phyloP scores from a whole-genome alignment of 2,329 filamentous ascomycete genomes.

The Escovopsis sp. region DNA sequence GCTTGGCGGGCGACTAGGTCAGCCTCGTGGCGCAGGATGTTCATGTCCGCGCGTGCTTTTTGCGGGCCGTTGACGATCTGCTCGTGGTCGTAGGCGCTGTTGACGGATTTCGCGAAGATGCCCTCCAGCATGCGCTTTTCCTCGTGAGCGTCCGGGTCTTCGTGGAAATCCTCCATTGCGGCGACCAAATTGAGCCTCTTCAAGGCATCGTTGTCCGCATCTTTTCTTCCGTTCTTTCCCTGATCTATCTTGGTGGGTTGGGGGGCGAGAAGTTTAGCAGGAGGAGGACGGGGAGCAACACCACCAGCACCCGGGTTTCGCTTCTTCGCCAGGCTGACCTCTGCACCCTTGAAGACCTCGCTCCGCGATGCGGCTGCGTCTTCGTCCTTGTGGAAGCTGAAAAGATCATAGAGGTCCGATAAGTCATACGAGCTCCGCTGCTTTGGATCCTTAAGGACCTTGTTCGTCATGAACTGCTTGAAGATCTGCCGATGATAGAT shows the following conservation, averaged over 20 bases:
- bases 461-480: constrained; percentile 95
- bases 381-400: constrained; percentile 48
- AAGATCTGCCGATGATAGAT: constrained; percentile 98
- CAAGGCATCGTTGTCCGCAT: constrained; percentile 27
- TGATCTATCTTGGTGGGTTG: no score
- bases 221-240: constrained; percentile 3
- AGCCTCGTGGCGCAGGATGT: constrained; percentile 69
- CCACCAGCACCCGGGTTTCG: no score
- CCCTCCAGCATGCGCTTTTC: constrained; percentile 74
- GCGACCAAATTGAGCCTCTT: constrained; percentile 43
- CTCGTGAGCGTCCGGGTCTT: constrained; percentile 34
- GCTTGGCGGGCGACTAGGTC: constrained; percentile 64
- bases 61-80: constrained; percentile 69
- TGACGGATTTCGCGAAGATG: constrained; percentile 76
- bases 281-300: no score
- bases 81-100: constrained; percentile 87
- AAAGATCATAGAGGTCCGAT: constrained; percentile 81
- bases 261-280: no score
- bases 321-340: constrained; percentile 33
- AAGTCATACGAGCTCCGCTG: constrained; percentile 84
- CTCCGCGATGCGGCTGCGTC: constrained; percentile 56
- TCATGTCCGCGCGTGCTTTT: constrained; percentile 56
- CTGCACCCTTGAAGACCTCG: constrained; percentile 73
- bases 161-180: constrained; percentile 47
- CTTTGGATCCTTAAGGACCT: constrained; percentile 86